These are phyloP conservation scores for Cutaneotrichosporon sp. DNA, from an alignment of 1,284 basidiomycete species.

Conservation along the genomic window DNA sequence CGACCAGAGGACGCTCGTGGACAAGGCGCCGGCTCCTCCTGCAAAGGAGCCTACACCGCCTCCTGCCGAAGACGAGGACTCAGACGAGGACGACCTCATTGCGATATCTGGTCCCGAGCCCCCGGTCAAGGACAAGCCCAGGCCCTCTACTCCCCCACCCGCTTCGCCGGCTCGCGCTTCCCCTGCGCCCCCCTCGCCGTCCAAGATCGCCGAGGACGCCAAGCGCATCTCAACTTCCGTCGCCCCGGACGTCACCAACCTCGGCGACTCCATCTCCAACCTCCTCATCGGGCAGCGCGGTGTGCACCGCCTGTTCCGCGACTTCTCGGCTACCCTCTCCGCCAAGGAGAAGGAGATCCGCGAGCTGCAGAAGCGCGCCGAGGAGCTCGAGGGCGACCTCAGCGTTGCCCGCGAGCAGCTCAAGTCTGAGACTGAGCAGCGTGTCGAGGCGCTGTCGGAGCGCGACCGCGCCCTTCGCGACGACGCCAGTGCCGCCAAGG, in stretches of 20 bases:
- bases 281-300: conserved; percentile 51
- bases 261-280: conserved; percentile 46
- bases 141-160: not conserved
- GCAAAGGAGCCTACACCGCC: not conserved
- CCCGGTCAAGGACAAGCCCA: not conserved
- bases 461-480: conserved; percentile 65
- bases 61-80: conserved; percentile 1
- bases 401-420: conserved; percentile 60
- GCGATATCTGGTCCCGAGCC: conserved; percentile 1
- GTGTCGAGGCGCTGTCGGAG: conserved; percentile 58
- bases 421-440: conserved; percentile 67
- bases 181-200: not conserved
- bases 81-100: conserved; percentile 9
- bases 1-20: not conserved
- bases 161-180: not conserved
- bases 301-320: conserved; percentile 48
- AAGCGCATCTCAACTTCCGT: not conserved
- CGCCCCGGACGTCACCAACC: conserved; percentile 9
- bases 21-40: not conserved
- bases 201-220: conserved; percentile 11
- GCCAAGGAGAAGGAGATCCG: conserved; percentile 60
- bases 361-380: conserved; percentile 72
- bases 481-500: conserved; percentile 74
- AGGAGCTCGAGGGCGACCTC: conserved; percentile 71
- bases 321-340: conserved; percentile 43